Conservation (phyloP, 306 rosid genomes). For the Ammopiptanthus mongolicus region DNA sequence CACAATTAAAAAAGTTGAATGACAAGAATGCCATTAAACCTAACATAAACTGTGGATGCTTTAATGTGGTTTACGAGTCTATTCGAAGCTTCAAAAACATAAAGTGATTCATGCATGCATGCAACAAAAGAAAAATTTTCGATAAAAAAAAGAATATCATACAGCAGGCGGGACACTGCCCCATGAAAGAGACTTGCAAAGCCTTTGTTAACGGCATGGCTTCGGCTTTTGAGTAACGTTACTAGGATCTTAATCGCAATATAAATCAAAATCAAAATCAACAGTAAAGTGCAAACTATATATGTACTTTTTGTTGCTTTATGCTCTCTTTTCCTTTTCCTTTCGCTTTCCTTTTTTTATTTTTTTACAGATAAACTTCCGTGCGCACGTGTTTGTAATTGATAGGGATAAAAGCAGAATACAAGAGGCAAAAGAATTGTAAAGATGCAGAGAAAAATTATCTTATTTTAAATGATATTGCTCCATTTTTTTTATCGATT, state of each 20-base stretch:
- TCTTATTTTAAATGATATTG: background rate
- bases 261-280: no score
- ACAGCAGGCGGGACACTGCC: constrained; percentile 6
- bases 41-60: background rate
- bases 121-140: no score
- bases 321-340: background rate
- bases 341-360: background rate
- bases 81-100: constrained; percentile 10
- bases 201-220: constrained; percentile 23
- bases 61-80: background rate
- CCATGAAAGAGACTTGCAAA: constrained; percentile 15
- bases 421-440: background rate
- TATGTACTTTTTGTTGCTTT: constrained; percentile 9
- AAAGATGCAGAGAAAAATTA: no score
- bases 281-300: background rate
- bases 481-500: no score
- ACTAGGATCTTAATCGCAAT: background rate
- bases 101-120: constrained; percentile 21
- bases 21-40: no score
- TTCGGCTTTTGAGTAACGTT: background rate
- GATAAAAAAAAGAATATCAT: no score
- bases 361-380: background rate
- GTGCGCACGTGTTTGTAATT: background rate
- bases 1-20: no score
- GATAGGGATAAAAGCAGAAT: background rate